Percentiles rank a stretch among this genome's conserved stretches.
These are phyloP conservation scores for Rhodomyrtus tomentosa DNA, from an alignment of 345 rosid species.

Conservation along the genomic window DNA sequence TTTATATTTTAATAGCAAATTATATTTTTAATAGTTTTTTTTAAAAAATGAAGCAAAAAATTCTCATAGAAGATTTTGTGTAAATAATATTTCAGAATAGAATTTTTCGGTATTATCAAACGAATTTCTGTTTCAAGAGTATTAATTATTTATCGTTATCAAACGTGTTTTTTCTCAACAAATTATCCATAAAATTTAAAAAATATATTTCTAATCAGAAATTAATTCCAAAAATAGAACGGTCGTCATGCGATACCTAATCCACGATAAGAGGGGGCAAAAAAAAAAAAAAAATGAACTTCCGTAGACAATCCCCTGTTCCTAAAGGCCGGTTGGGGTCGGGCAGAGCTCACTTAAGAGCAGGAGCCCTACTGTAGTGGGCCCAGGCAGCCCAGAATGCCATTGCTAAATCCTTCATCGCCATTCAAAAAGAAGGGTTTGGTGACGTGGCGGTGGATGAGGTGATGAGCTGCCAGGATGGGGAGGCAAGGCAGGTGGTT, in stretches of 20 bases:
- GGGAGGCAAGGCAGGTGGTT: background rate
- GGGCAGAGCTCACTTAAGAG: background rate
- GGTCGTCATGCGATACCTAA: background rate
- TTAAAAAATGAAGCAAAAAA: too few species aligned
- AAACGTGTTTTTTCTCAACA: too few species aligned
- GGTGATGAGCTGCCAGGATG: background rate
- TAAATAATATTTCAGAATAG: too few species aligned
- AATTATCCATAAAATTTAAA: too few species aligned
- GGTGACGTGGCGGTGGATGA: background rate
- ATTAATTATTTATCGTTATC: too few species aligned
- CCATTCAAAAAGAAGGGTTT: background rate
- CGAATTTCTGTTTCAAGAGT: too few species aligned
- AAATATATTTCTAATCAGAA: too few species aligned
- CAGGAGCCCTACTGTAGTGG: background rate
- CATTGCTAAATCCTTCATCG: background rate
- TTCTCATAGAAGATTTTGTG: too few species aligned
- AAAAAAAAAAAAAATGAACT: background rate
- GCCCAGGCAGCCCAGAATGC: background rate
- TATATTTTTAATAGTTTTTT: too few species aligned
- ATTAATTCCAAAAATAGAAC: too few species aligned
- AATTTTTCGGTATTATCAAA: too few species aligned
- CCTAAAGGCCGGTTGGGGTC: background rate
- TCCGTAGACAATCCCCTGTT: background rate
- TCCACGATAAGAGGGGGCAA: background rate
- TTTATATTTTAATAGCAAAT: too few species aligned